Evolutionary conservation across 2,329 filamentous ascomycete genomes (phyloP).

Genomic region (Colletotrichum echinochloae): DNA sequence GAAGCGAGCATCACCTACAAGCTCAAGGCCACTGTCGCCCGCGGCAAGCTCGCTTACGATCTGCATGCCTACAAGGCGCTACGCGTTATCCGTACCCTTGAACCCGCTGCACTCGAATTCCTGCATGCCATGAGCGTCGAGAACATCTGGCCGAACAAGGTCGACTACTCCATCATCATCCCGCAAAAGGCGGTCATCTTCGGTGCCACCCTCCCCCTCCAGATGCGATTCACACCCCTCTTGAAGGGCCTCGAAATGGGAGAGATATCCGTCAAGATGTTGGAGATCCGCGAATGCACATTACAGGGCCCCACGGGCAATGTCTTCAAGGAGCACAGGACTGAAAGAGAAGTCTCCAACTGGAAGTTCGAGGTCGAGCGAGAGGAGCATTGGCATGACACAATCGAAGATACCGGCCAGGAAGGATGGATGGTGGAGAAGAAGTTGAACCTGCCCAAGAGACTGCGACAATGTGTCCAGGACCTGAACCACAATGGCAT

Average conservation of each 20-base stretch:
- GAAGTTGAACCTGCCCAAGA: conserved; percentile 80
- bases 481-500: conserved; percentile 90
- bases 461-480: conserved; percentile 85
- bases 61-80: conserved; percentile 83
- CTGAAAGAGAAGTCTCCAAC: conserved; percentile 71
- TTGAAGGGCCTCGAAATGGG: conserved; percentile 89
- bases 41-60: conserved; percentile 91
- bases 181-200: conserved; percentile 96
- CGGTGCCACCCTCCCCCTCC: conserved; percentile 84
- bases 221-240: conserved; percentile 88
- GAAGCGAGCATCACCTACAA: conserved; percentile 92
- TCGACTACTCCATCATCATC: conserved; percentile 93
- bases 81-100: conserved; percentile 81
- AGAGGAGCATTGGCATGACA: conserved; percentile 75
- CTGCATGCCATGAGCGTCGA: conserved; percentile 94
- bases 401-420: conserved; percentile 75
- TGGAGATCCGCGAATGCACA: conserved; percentile 81
- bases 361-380: conserved; percentile 68
- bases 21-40: conserved; percentile 88
- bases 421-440: conserved; percentile 74
- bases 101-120: conserved; percentile 80
- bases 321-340: conserved; percentile 68
- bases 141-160: conserved; percentile 97
- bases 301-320: conserved; percentile 59
- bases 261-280: conserved; percentile 82